These are phyloP conservation scores for Claviceps citrina DNA, from an alignment of 2,329 filamentous ascomycete genomes.

Conservation along the genomic window DNA sequence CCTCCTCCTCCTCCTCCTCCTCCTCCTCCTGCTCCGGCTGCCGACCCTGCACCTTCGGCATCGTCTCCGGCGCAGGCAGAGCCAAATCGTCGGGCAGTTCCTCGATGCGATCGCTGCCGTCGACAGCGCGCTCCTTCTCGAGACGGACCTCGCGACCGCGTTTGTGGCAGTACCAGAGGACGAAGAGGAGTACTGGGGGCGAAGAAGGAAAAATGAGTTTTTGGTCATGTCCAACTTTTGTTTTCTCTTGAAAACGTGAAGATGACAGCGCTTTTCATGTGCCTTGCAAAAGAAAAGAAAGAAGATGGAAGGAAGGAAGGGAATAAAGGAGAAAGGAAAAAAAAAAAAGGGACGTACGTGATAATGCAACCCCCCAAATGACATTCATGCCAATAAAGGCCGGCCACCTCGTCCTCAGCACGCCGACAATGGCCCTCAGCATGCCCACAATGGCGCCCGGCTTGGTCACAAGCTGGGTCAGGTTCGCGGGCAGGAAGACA, in stretches of 20 bases:
- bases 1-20: neutral
- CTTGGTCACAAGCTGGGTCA: slow-evolving; percentile 70
- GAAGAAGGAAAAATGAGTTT: neutral
- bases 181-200: slow-evolving; percentile 71
- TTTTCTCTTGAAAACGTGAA: no score
- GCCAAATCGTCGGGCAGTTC: slow-evolving; percentile 34
- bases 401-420: slow-evolving; percentile 74
- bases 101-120: slow-evolving; percentile 28
- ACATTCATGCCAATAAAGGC: slow-evolving; percentile 85
- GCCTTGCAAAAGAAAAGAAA: no score
- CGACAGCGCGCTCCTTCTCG: slow-evolving; percentile 36
- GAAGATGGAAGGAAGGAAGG: slow-evolving; percentile 20
- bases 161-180: slow-evolving; percentile 97
- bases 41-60: neutral
- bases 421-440: slow-evolving; percentile 80
- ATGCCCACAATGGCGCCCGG: slow-evolving; percentile 75
- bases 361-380: slow-evolving; percentile 75
- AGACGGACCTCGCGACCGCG: slow-evolving; percentile 75
- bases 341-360: slow-evolving; percentile 62
- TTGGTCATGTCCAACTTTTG: no score
- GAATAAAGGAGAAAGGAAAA: neutral
- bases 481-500: slow-evolving; percentile 51
- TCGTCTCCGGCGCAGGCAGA: slow-evolving; percentile 17
- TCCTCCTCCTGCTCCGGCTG: neutral
- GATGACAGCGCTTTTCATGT: no score